Conservation (phyloP, 176 grass and related monocot genomes). For the Musa schizocarpa region DNA sequence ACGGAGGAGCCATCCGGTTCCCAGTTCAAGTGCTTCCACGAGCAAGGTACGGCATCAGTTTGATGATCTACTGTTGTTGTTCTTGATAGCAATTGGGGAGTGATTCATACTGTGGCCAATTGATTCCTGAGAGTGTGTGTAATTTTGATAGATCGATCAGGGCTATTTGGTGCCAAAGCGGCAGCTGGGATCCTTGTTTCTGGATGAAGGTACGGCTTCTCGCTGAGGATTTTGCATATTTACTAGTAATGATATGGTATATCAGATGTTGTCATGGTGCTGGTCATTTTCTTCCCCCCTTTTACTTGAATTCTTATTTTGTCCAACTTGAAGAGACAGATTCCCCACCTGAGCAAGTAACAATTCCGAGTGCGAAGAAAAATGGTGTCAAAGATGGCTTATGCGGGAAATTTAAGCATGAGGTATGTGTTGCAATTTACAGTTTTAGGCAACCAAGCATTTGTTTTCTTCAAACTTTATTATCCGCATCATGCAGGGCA, state of each 20-base stretch:
- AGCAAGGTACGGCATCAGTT: constrained; percentile 28
- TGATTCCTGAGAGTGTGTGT: neutral
- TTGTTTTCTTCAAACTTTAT: neutral
- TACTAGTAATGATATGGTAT: neutral
- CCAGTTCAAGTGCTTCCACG: constrained; percentile 22
- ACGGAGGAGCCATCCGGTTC: constrained; percentile 20
- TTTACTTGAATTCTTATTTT: neutral
- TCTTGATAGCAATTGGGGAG: neutral
- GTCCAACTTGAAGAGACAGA: neutral
- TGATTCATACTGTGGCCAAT: neutral
- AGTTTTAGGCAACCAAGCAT: neutral
- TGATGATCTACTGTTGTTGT: neutral
- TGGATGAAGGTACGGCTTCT: neutral
- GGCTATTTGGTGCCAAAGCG: neutral
- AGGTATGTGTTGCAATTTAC: neutral
- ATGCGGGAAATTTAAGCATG: neutral
- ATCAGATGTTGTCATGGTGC: neutral
- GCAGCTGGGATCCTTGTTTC: constrained; percentile 2
- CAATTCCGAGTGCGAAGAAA: neutral
- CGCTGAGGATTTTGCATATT: neutral
- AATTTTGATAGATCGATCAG: constrained; percentile 4
- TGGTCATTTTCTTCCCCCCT: neutral
- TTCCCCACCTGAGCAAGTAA: neutral
- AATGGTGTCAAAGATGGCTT: neutral
- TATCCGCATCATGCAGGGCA: neutral